Evolutionary conservation across 768 basidiomycete species (phyloP), one percentile per base, ranked within the genome.

Genomic region (Pulveroboletus sp.): DNA sequence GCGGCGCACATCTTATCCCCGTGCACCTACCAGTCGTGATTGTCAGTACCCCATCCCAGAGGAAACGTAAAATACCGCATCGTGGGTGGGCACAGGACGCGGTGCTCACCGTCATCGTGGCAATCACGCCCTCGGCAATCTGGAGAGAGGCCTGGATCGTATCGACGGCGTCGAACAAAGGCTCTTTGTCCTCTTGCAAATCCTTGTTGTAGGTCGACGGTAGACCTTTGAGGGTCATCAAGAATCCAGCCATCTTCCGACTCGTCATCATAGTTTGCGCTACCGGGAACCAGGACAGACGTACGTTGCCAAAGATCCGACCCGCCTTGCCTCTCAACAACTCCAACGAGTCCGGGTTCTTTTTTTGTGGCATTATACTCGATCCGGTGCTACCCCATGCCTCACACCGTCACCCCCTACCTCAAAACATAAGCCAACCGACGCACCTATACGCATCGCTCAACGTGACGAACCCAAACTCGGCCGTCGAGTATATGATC

Each of bases 141-240:
- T 86, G 81, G 59, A 98, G 76, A 28, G 85, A 94, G 17, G 91
- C 90, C 14, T 84, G 83, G 37, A 96, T 68, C 35, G 89, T 97
- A 63, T 94, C 92, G 13, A 95, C 88, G 9, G 87, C 75, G 63
- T 99, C 96, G 57, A 98, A 98, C 48, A 99, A 71, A 2, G 96
- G 94, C 63, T 99, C 96, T 69, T 99, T 97, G 69, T 95, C 93
- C 69, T 99, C 96, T 69, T 98, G 96, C 39, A 99, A 74, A 71
- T 99, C 96, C 69, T 99, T 99, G 77, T 99, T 98, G 73, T 99
- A 99, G 8, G 96, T 99, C 17, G 95, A 96, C 13, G 96, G 96
- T 39, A 98, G 73, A 28, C 96, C 96, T 65, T 99, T 99, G 60
- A 95, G 75, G 1, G 93, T 94, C 88, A 98, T 93, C 72, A 97